Evolutionary conservation across 2,329 filamentous ascomycete genomes (phyloP).

Genomic region (Colletotrichum abscissum): DNA sequence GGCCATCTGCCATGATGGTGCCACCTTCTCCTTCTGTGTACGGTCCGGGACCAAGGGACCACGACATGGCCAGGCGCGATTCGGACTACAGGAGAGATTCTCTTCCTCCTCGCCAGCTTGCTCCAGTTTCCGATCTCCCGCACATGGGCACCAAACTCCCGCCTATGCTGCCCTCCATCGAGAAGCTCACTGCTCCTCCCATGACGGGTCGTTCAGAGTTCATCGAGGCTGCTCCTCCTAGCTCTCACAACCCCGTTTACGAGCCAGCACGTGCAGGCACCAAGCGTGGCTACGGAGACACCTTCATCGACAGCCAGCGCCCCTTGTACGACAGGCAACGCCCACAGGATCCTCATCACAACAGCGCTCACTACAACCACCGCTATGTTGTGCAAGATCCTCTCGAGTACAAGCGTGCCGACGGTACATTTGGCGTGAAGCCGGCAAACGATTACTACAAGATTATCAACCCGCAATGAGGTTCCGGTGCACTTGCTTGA

Average conservation of each 20-base stretch:
- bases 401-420: slow-evolving; percentile 47
- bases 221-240: slow-evolving; percentile 31
- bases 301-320: slow-evolving; percentile 36
- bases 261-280: slow-evolving; percentile 29
- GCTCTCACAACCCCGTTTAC: background rate
- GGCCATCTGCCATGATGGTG: slow-evolving; percentile 48
- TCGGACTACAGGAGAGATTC: slow-evolving; percentile 36
- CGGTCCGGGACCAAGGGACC: slow-evolving; percentile 13
- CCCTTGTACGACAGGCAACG: slow-evolving; percentile 52
- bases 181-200: background rate
- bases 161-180: slow-evolving; percentile 12
- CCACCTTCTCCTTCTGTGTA: slow-evolving; percentile 52
- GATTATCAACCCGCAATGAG: background rate
- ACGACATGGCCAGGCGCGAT: slow-evolving; percentile 12
- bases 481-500: background rate
- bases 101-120: slow-evolving; percentile 42
- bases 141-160: slow-evolving; percentile 10
- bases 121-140: slow-evolving; percentile 49
- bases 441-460: background rate
- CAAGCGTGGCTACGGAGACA: slow-evolving; percentile 34
- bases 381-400: background rate
- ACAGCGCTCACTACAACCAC: background rate
- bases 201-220: background rate
- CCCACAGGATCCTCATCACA: slow-evolving; percentile 47
- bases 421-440: slow-evolving; percentile 42